Conservation (phyloP, 1,139 yeast species). For the Protomyces inouyei region DNA sequence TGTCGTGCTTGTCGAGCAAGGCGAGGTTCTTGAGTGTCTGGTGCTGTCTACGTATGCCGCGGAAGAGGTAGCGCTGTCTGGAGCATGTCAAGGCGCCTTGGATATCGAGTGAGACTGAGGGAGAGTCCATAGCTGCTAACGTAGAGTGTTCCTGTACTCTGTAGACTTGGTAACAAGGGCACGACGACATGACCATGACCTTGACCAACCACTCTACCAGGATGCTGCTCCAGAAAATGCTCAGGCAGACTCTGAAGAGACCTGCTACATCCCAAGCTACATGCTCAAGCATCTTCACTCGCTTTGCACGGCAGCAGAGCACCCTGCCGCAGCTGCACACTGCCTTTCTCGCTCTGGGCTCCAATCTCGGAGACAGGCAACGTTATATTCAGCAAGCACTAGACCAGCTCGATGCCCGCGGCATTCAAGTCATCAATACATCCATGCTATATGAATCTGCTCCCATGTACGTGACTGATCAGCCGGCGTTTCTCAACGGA, state of each 20-base stretch:
- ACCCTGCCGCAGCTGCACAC: conserved; percentile 1
- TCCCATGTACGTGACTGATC: conserved; percentile 87
- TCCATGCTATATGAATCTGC: conserved; percentile 81
- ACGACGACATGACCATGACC: too few relatives aligned
- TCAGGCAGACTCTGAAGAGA: too few relatives aligned
- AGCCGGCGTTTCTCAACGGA: conserved; percentile 74
- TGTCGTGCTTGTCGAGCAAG: conserved; percentile 2
- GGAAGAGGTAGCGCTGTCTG: conserved; percentile 10
- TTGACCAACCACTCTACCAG: too few relatives aligned
- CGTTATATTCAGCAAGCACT: conserved; percentile 59
- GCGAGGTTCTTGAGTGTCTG: conserved; percentile 13
- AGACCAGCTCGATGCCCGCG: conserved; percentile 45
- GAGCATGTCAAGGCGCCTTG: conserved; percentile 13
- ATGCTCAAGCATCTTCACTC: too few relatives aligned
- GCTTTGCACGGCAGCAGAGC: too few relatives aligned
- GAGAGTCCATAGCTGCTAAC: not conserved
- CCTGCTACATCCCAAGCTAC: too few relatives aligned
- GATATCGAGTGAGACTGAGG: not conserved
- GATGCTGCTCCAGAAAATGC: too few relatives aligned
- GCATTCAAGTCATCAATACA: conserved; percentile 52
- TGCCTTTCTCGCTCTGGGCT: conserved; percentile 82
- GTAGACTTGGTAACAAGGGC: not conserved
- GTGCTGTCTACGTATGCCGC: conserved; percentile 10
- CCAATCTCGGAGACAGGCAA: conserved; percentile 72
- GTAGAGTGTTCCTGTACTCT: not conserved